Conservation (phyloP, 2,329 filamentous ascomycete species). For the Cercospora sp. region DNA sequence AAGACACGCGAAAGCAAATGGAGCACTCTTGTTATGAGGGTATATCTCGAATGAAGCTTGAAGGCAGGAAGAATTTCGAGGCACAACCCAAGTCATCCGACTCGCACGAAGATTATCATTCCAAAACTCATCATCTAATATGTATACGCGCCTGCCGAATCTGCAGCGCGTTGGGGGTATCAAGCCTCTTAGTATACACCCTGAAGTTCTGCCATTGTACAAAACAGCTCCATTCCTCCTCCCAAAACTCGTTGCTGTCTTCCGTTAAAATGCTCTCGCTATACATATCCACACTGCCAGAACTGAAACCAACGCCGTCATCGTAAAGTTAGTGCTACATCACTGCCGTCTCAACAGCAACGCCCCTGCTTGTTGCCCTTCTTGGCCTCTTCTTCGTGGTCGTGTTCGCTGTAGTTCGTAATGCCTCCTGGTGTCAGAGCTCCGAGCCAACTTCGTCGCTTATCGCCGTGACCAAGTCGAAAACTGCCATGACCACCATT, state of each 20-base stretch:
- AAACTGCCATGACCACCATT: conserved; percentile 59
- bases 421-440: conserved; percentile 48
- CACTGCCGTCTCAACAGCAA: conserved; percentile 29
- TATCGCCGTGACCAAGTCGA: conserved; percentile 59
- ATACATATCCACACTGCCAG: neutral
- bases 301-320: neutral
- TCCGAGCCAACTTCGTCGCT: conserved; percentile 66
- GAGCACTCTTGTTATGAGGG: neutral
- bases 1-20: neutral
- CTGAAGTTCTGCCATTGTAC: neutral
- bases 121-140: neutral
- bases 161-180: neutral
- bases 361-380: conserved; percentile 29
- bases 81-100: neutral
- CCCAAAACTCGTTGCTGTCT: conserved; percentile 1
- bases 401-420: conserved; percentile 32
- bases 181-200: neutral
- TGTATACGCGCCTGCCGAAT: neutral
- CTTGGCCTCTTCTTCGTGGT: conserved; percentile 28
- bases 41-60: neutral
- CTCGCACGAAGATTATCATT: neutral
- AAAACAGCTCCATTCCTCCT: neutral
- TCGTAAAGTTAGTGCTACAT: neutral
- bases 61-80: neutral
- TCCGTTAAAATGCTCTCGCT: neutral